Evolutionary conservation across 805 yeast genomes (phyloP), one percentile per base, ranked within the genome.

Genomic region (Starmerella etchellsii): DNA sequence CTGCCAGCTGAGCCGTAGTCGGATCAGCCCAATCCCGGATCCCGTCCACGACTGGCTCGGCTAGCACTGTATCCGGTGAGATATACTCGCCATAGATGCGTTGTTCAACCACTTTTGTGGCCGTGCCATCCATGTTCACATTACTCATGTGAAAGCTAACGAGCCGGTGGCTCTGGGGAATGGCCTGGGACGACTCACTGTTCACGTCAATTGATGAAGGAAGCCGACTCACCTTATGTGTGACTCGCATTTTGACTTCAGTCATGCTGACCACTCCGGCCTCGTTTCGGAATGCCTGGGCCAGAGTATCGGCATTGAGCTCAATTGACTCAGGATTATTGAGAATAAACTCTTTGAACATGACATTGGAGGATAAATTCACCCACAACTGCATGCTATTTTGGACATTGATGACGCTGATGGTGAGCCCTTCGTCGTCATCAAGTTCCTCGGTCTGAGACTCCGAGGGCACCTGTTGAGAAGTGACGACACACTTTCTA

Each of bases 51-150:
- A 34, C 77, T 59, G 51, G 68, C 71, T 66, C 62, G 9, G 74
- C 62, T 36, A 67, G 54, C 13, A 67, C 67, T 41, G 73, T 76
- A 44, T 70, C 74, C 14, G 67, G 70, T 46, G 64, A 66, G 43
- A 74, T 70, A 41, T 81, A 53, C 49, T 76, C 64, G 1, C 81
- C 81, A 0, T 94, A 88, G 16, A 87, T 71, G 37, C 58, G 53
- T 36, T 62, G 66, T 21, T 50, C 43, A 1, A 62, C 54, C 19
- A 46, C 44, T 23, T 54, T 51, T 6, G 48, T 39, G 6, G 45
- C 47, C 8, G 40, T 46, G 9, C 45, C 55, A 14, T 74, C 73
- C 51, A 77, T 75, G 7, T 81, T 69, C 52, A 79, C 84, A 45
- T 70, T 69, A 15, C 81, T 27, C 48, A 47, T 41, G 18, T 34